phyloP scores from a whole-genome alignment of 2,329 filamentous ascomycete genomes.

The Clonostachys chloroleuca region DNA sequence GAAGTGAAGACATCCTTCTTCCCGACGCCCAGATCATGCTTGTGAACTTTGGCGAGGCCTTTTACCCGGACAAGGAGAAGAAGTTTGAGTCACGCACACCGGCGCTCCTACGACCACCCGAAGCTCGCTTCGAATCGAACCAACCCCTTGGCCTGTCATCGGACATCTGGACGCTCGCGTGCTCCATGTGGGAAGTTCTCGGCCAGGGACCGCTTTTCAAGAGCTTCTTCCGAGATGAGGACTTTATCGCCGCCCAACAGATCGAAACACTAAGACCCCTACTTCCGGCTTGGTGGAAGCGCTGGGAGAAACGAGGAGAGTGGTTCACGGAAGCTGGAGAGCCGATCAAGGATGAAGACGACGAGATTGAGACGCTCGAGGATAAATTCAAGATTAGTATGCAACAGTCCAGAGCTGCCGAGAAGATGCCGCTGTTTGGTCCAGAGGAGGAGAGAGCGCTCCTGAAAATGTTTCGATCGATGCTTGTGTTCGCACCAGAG shows the following conservation, averaged over 20 bases:
- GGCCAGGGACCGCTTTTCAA: constrained; percentile 8
- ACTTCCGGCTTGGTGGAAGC: constrained; percentile 9
- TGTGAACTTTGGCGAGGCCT: constrained; percentile 26
- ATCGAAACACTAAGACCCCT: constrained; percentile 9
- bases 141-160: constrained; percentile 22
- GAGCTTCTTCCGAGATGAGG: constrained; percentile 1
- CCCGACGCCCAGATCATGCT: constrained; percentile 10
- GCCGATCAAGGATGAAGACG: background rate
- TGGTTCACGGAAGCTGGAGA: constrained; percentile 3
- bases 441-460: constrained; percentile 2
- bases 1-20: constrained; percentile 18
- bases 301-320: constrained; percentile 4
- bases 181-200: constrained; percentile 25
- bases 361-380: background rate
- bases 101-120: constrained; percentile 15
- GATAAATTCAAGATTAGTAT: constrained; percentile 1
- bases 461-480: constrained; percentile 3
- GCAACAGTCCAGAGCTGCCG: constrained; percentile 1
- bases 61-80: constrained; percentile 11
- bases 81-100: constrained; percentile 1
- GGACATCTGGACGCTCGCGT: constrained; percentile 33
- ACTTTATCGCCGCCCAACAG: constrained; percentile 8
- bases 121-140: constrained; percentile 23
- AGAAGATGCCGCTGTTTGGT: constrained; percentile 6
- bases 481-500: constrained; percentile 3